Percentiles rank a stretch among this genome's conserved stretches.
phyloP scores from a whole-genome alignment of 1,284 basidiomycete genomes.

The Volvariella surrecta region DNA sequence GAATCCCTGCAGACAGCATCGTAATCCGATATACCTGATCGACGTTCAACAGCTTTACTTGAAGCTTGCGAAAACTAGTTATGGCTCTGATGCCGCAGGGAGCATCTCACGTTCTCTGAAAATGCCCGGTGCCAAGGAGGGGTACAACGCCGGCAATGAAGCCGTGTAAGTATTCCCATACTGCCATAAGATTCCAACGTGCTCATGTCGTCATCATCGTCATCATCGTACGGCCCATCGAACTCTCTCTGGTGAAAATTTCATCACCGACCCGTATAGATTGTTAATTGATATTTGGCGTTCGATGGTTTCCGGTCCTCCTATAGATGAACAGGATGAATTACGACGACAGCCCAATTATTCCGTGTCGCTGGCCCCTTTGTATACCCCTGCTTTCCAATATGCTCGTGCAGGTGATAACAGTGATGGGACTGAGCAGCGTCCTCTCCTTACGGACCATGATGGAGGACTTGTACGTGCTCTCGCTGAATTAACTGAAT shows the following conservation, averaged over 20 bases:
- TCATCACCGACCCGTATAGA: slow-evolving; percentile 10
- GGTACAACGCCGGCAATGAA: slow-evolving; percentile 33
- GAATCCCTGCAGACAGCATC: too few species aligned
- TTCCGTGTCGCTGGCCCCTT: too few species aligned
- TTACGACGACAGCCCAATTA: slow-evolving; percentile 5
- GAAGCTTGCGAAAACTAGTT: slow-evolving; percentile 17
- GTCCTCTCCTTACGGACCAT: too few species aligned
- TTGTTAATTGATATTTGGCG: slow-evolving; percentile 23
- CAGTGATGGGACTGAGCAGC: too few species aligned
- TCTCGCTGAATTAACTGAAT: too few species aligned
- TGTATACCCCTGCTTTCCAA: too few species aligned
- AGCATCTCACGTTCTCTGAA: slow-evolving; percentile 17
- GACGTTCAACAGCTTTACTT: slow-evolving; percentile 22
- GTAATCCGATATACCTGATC: slow-evolving; percentile 22
- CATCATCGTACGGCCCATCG: too few species aligned
- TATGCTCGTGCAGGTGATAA: too few species aligned
- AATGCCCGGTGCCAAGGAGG: slow-evolving; percentile 12
- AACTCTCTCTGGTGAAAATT: too few species aligned
- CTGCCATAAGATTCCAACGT: too few species aligned
- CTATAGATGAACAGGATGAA: slow-evolving; percentile 24
- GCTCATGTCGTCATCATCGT: too few species aligned
- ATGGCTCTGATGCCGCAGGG: slow-evolving; percentile 15
- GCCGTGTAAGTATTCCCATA: slow-evolving; percentile 18
- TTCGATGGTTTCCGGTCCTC: slow-evolving; percentile 22
- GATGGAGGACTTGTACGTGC: too few species aligned